A percentile compares a stretch with the other conserved stretches of the same genome.
These are phyloP conservation scores for Apiotrichum brassicae DNA, from an alignment of 1,284 basidiomycete species.

Conservation along the genomic window DNA sequence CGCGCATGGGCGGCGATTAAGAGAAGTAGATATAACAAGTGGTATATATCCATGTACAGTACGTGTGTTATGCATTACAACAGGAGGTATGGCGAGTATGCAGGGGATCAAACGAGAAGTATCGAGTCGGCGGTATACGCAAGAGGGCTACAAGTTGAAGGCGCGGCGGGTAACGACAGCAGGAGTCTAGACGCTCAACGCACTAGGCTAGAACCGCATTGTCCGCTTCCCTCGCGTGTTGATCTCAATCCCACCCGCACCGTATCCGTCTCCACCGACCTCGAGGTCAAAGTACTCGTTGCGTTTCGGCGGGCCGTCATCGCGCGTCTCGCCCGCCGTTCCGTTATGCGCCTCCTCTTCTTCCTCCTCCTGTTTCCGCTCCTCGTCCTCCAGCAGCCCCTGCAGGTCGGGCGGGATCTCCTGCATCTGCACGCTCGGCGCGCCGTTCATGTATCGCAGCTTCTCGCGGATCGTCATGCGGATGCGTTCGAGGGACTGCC, in stretches of 20 bases:
- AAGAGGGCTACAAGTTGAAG: background rate
- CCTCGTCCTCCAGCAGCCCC: conserved; percentile 71
- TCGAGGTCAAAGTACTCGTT: conserved; percentile 21
- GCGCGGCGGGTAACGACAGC: no score
- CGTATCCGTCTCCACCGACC: conserved; percentile 11
- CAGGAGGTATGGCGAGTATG: conserved; percentile 2
- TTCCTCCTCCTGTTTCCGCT: conserved; percentile 62
- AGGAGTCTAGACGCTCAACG: no score
- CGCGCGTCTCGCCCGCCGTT: conserved; percentile 10
- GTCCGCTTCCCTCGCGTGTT: conserved; percentile 14
- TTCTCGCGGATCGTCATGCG: conserved; percentile 81
- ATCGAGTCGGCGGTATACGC: background rate
- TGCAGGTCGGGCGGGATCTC: conserved; percentile 90
- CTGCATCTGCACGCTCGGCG: conserved; percentile 92
- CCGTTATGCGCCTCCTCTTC: conserved; percentile 55
- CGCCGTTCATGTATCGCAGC: conserved; percentile 85
- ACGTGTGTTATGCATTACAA: conserved; percentile 3
- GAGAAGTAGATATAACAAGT: no score
- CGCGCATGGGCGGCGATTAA: no score
- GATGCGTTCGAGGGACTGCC: conserved; percentile 75
- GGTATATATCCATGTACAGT: background rate
- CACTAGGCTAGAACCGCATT: conserved; percentile 13
- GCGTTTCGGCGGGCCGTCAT: conserved; percentile 14
- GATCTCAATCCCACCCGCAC: conserved; percentile 3
- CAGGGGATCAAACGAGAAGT: background rate